A percentile compares a stretch with the other conserved stretches of the same genome.
Conservation (phyloP, 1,284 basidiomycete species). For the Hymenochaete sp. region DNA sequence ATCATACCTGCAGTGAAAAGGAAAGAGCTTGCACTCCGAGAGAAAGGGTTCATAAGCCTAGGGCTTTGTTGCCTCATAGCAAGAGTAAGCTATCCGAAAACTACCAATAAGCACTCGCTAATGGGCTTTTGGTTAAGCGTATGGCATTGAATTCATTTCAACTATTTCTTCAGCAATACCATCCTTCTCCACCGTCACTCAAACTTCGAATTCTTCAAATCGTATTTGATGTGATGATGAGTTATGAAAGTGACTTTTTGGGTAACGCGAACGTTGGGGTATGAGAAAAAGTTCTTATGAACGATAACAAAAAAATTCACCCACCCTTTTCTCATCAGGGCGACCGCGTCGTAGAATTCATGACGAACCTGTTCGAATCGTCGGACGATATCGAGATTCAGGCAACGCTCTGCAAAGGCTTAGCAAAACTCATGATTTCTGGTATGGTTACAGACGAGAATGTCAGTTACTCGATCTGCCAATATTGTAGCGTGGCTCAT, state of each 20-base stretch:
- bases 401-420: constrained; percentile 73
- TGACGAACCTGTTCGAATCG: constrained; percentile 66
- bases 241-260: constrained; percentile 78
- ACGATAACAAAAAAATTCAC: constrained; percentile 15
- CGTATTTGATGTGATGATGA: constrained; percentile 86
- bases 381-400: constrained; percentile 75
- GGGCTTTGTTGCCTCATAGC: constrained; percentile 91
- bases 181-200: constrained; percentile 68
- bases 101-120: not conserved
- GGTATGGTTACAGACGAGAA: constrained; percentile 74
- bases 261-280: constrained; percentile 47
- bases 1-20: constrained; percentile 87
- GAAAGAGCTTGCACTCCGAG: constrained; percentile 77
- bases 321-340: constrained; percentile 34
- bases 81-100: constrained; percentile 17
- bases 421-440: constrained; percentile 84
- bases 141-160: constrained; percentile 90
- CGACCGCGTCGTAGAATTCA: constrained; percentile 63
- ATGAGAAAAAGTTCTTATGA: too few species aligned
- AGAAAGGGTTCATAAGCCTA: constrained; percentile 80
- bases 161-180: constrained; percentile 82
- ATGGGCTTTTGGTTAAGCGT: constrained; percentile 28
- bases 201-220: constrained; percentile 79
- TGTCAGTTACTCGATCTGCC: constrained; percentile 30
- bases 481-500: not conserved